Percentiles rank a stretch among this genome's conserved stretches.
phyloP scores from a whole-genome alignment of 345 rosid species.

The Syzygium aromaticum region DNA sequence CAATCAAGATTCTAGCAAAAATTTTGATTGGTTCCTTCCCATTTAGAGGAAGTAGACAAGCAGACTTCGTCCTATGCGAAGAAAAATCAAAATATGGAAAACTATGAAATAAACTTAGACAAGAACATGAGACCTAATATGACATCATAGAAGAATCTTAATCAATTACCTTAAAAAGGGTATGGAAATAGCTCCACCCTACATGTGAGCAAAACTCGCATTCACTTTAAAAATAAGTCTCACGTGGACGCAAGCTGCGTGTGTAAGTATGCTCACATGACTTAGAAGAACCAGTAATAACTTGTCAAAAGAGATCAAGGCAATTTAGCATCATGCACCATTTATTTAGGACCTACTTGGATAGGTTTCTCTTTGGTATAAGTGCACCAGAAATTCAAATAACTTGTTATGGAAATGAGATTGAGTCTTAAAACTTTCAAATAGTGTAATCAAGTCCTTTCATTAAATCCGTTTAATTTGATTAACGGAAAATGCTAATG shows the following conservation, averaged over 20 bases:
- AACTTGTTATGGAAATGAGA: not conserved
- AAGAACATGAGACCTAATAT: not conserved
- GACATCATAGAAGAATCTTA: not conserved
- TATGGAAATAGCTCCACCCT: not conserved
- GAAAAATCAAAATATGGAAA: not conserved
- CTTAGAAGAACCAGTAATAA: not conserved
- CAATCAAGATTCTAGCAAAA: not conserved
- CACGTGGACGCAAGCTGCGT: not conserved
- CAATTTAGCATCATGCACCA: not conserved
- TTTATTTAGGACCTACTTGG: not conserved
- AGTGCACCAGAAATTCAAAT: not conserved
- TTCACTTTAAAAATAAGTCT: not conserved
- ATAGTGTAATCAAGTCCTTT: not conserved
- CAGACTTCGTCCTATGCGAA: not conserved
- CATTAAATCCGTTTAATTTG: not conserved
- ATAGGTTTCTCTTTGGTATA: not conserved
- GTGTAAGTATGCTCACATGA: not conserved
- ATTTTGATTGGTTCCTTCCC: not conserved
- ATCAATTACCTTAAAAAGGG: not conserved
- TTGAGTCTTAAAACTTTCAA: too few species aligned
- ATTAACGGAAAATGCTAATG: too few species aligned
- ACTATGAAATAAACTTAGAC: not conserved
- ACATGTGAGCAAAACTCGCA: not conserved
- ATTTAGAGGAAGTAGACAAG: not conserved
- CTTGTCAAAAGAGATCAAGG: not conserved